Evolutionary conservation across 2,329 filamentous ascomycete species (phyloP), one percentile per base, ranked within the genome.

Genomic region (Paracoccidioides lutzii): DNA sequence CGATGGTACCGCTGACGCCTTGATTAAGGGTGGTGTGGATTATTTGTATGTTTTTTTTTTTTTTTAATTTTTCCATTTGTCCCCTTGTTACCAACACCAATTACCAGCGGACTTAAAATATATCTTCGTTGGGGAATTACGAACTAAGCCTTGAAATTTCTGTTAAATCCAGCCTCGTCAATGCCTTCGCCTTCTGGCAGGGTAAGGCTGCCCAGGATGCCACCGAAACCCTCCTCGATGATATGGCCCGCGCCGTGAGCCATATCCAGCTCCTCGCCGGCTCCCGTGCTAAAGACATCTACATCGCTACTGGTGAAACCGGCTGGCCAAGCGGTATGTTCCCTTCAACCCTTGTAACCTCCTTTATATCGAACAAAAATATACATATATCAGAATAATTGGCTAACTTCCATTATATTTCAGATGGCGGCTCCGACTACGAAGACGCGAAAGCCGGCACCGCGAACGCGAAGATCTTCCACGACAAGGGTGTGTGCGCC

Each of bases 161-260:
- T 51, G 15, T 53, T 9, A 7, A 15, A 9, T 44, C 44, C 54
- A 74, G 76, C 56, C 73, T 88, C 58, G 76, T 79, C 66, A 87
- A 88, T 65, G 84, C 81, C 32, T 88, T 88, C 66, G 78, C 81
- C 37, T 88, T 85, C 76, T 87, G 84, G 84, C 84, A 88, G 68
- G 82, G 78, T 44, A 77, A 78, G 65, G 72, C 72, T 48, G 78
- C 78, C 59, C 71, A 73, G 56, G 81, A 84, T 63, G 80, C 80
- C 38, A 80, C 79, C 43, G 69, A 76, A 57, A 81, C 78, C 54
- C 86, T 84, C 73, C 80, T 86, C 62, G 78, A 85, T 63, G 84
- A 86, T 64, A 81, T 86, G 67, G 75, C 76, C 63, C 79, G 83
- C 68, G 83, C 83, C 30, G 77, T 83, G 60, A 72, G 70, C 14